These are phyloP conservation scores for Irineochytrium annulatum DNA, from an alignment of 192 early-diverging fungal species.

Conservation along the genomic window DNA sequence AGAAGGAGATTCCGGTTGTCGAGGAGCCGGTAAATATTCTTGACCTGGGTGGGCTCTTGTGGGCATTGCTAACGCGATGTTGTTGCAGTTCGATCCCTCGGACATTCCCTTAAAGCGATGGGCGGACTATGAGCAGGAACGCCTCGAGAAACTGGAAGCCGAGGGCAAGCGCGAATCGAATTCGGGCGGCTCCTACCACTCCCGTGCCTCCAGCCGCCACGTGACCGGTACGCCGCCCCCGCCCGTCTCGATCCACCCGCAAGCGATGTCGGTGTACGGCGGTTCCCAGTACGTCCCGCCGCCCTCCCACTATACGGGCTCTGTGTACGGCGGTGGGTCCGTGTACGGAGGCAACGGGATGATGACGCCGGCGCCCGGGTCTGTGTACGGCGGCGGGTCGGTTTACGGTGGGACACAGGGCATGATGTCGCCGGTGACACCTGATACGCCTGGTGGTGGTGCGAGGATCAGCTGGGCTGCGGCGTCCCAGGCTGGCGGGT, in stretches of 20 bases:
- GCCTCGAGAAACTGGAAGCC: slow-evolving; percentile 17
- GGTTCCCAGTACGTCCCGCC: too few relatives aligned
- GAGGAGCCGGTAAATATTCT: slow-evolving; percentile 52
- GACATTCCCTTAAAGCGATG: slow-evolving; percentile 80
- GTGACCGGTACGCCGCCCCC: background rate
- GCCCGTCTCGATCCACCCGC: background rate
- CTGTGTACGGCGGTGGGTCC: slow-evolving; percentile 4
- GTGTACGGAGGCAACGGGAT: slow-evolving; percentile 8
- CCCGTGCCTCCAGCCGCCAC: background rate
- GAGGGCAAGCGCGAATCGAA: too few relatives aligned
- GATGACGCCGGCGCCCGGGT: slow-evolving; percentile 3
- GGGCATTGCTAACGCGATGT: background rate
- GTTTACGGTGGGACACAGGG: slow-evolving; percentile 24
- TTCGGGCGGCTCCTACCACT: slow-evolving; percentile 16
- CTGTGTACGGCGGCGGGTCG: slow-evolving; percentile 34
- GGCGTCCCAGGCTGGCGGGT: slow-evolving; percentile 6
- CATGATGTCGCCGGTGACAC: background rate
- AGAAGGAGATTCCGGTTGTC: slow-evolving; percentile 23
- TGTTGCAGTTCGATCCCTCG: slow-evolving; percentile 66
- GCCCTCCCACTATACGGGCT: slow-evolving; percentile 8
- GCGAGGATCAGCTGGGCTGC: background rate
- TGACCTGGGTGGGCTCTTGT: slow-evolving; percentile 1
- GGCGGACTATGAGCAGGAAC: slow-evolving; percentile 74
- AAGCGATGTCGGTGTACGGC: background rate
- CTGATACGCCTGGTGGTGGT: background rate